A percentile compares a stretch with the other conserved stretches of the same genome.
phyloP scores from a whole-genome alignment of 805 yeast genomes.

The Lipomyces sp. region DNA sequence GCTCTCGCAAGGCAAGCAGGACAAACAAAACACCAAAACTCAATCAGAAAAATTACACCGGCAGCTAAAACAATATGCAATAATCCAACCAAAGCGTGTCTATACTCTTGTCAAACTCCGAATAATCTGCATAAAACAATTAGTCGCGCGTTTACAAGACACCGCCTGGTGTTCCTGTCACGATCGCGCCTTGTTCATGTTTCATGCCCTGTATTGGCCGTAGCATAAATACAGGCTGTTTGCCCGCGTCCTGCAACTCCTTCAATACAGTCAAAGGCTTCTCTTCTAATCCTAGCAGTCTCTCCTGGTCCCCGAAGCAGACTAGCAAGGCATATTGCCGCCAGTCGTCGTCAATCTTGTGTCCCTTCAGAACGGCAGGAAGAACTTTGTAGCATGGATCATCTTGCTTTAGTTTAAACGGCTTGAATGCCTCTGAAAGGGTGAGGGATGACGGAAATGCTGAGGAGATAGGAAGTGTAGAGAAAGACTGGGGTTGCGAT shows the following conservation, averaged over 20 bases:
- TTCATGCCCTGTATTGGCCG: constrained; percentile 69
- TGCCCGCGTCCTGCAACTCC: constrained; percentile 81
- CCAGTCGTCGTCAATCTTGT: constrained; percentile 82
- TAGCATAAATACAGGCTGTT: constrained; percentile 90
- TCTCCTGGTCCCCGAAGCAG: constrained; percentile 87
- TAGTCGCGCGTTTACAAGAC: constrained; percentile 24
- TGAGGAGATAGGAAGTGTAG: constrained; percentile 8
- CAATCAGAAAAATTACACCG: not conserved
- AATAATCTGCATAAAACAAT: not conserved
- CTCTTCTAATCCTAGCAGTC: constrained; percentile 81
- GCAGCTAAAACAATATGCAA: not conserved
- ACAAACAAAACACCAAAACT: not conserved
- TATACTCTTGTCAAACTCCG: not conserved
- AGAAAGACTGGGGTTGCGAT: not conserved
- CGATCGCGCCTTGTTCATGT: constrained; percentile 39
- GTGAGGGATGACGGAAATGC: constrained; percentile 28
- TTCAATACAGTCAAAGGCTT: constrained; percentile 85
- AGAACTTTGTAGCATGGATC: constrained; percentile 89
- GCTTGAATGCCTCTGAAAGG: constrained; percentile 72
- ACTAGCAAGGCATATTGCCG: constrained; percentile 85
- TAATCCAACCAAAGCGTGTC: not conserved
- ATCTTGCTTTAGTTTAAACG: constrained; percentile 81
- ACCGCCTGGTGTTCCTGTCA: constrained; percentile 39
- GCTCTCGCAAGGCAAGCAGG: not conserved
- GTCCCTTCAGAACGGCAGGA: constrained; percentile 86